Evolutionary conservation across 1,139 yeast genomes (phyloP), one percentile per base, ranked within the genome.

Genomic region (Lodderomyces pseudojiufengensis): DNA sequence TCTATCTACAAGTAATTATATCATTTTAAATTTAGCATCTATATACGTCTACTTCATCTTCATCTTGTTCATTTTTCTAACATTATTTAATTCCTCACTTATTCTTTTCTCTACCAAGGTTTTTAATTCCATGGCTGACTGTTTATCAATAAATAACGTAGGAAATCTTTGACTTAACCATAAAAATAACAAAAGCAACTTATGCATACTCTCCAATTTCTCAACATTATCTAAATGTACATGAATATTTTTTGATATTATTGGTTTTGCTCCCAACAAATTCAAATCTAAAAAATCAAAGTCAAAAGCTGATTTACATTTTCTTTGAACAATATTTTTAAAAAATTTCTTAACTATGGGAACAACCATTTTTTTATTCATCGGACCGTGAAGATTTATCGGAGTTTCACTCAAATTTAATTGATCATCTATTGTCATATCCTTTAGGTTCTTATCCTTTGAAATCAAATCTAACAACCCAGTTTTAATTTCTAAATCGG

Each of bases 161-260:
- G 97, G 95, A 67, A 84, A 90, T 51, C 97, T 62, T 54, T 86
- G 92, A 42, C 86, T 73, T 44, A 92, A 67, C 98, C 98, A 92
- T 55, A 87, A 63, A 53, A 78, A 90, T 10, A 86, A 62, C 46
- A 82, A 71, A 16, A 86, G 70, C 32, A 78, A 63, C 46, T 78
- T 76, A 61, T 92, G 95, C 44, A 84, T 63, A 14, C 72, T 73
- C 54, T 90, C 97, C 33, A 86, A 66, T 27, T 59, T 53, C 35
- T 70, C 71, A 32, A 85, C 59, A 7, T 50, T 50, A 11, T 63
- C 63, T 30, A 69, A 65, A 7, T 54, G 51, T 15, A 51, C 46
- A 14, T 47, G 54, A 9, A 48, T 46, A 6, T 52, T 47, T 5
- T 55, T 50, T 2, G 50, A 37, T 8, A 47, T 30, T 13, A 43